Base-by-base conservation (phyloP, 441 rosid genomes). In the Melastoma candidum region DNA sequence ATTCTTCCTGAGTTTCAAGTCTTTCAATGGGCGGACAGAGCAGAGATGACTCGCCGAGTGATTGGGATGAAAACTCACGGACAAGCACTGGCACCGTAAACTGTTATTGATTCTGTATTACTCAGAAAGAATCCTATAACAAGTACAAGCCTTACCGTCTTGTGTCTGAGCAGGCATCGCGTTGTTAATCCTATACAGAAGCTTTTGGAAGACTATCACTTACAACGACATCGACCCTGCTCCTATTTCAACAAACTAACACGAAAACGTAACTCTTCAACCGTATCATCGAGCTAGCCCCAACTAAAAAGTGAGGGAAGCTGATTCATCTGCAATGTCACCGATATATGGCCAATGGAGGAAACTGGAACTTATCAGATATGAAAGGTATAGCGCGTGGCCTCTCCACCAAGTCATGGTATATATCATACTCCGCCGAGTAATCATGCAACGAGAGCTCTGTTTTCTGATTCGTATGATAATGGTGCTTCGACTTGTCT, bases 361-460 rank as follows among this genome's bases (percentile, higher is more conserved):
- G 95, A 44, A 85, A 71, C 81, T 71, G 64, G 66, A 85, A 87
- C 55, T 59, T 56, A 63, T 76, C 77, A 0, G 83, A 75, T 58
- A 90, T 65, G 70, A 90, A 87, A 0, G 97, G 97, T 46, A 90
- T 74, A 1, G 71, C 80, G 59, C 17, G 62, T 2, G 87, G 85
- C 64, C 71, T 73, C 56, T 58, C 61, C 54, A 69, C 74, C 61
- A 90, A 39, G 67, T 90, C 97, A 0, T 12, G 75, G 60, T 87
- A 87, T 51, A 87, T 63, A 1, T 62, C 80, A 12, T 87, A 87
- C 50, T 87, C 97, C 0, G 96, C 96, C 49, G 61, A 80, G 50
- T 87, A 87, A 67, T 90, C 97, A 45, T 90, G 96, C 58, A 90
- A 67, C 48, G 26, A 55, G 2, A 87, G 83, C 82, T 90, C 97